phyloP scores from a whole-genome alignment of 2,329 filamentous ascomycete genomes.

The Chaetomiaceae sp. region DNA sequence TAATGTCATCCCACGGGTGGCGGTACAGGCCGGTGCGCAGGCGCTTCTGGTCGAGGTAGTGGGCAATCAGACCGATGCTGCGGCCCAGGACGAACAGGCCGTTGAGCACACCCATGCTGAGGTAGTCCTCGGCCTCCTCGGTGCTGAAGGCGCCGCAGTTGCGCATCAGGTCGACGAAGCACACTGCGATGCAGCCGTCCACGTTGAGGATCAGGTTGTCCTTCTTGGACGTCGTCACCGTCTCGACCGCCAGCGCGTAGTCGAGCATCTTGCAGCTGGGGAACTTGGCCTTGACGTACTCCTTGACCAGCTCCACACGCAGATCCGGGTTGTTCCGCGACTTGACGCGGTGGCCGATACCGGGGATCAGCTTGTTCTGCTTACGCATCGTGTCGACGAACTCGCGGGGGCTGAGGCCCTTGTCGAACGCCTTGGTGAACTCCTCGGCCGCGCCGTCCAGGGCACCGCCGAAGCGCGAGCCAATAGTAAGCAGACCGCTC shows the following conservation, averaged over 20 bases:
- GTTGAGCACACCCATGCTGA: conserved; percentile 98
- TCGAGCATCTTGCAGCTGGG: conserved; percentile 96
- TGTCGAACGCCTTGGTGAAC: conserved; percentile 97
- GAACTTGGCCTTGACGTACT: conserved; percentile 97
- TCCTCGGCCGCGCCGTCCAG: conserved; percentile 97
- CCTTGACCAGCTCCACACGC: conserved; percentile 98
- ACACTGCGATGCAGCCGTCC: conserved; percentile 95
- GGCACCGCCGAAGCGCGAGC: conserved; percentile 96
- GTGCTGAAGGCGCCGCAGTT: conserved; percentile 95
- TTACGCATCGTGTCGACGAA: conserved; percentile 99
- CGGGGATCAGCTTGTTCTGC: conserved; percentile 99
- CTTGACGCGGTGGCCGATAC: conserved; percentile 99
- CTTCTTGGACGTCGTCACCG: conserved; percentile 98
- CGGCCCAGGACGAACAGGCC: conserved; percentile 97
- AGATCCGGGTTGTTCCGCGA: conserved; percentile 99
- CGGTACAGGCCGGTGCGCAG: conserved; percentile 97
- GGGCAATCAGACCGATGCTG: conserved; percentile 97
- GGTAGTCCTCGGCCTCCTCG: conserved; percentile 98
- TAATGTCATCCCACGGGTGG: conserved; percentile 98
- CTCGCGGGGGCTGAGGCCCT: conserved; percentile 95
- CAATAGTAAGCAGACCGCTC: conserved; percentile 94
- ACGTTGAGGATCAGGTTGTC: conserved; percentile 99
- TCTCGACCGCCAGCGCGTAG: conserved; percentile 96
- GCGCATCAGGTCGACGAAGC: conserved; percentile 95
- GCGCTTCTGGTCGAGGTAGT: conserved; percentile 99